Evolutionary conservation across 495 filamentous ascomycete species (phyloP), one percentile per base, ranked within the genome.

Genomic region (Massariosphaeria phaeospora): DNA sequence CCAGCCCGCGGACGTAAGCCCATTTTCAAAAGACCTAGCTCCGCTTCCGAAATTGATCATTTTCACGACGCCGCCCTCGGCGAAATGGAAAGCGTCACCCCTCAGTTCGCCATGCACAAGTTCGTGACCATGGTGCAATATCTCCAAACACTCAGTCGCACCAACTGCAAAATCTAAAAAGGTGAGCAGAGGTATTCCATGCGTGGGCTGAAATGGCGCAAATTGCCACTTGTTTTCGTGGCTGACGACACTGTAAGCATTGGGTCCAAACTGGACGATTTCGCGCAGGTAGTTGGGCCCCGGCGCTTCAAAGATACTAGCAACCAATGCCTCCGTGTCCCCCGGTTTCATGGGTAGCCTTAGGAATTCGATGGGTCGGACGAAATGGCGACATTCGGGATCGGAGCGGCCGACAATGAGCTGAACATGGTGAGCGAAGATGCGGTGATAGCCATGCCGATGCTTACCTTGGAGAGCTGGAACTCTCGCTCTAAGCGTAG

Each of bases 141-240:
- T 82, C 67, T 96, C 90, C 35, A 90, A 65, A 63, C 88, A 93
- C 63, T 91, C 84, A 13, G 84, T 80, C 6, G 89, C 87, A 21
- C 89, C 89, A 51, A 95, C 83, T 12, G 89, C 89, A 66, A 96
- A 95, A 61, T 91, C 86, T 1, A 96, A 76, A 65, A 95, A 96
- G 8, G 78, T 73, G 24, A 81, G 70, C 11, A 95, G 72, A 48
- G 85, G 79, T 9, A 91, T 77, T 24, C 80, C 80, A 40, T 79
- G 73, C 39, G 69, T 67, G 9, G 64, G 63, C n/a, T 59, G 49
- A 17, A 63, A 57, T 18, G 66, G 56, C 23, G 65, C 61, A 12
- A 72, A 25, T 7, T 57, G 39, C 61, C 61, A 63, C 20, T 13
- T 17, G 36, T 52, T 27, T 7, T 79, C 23, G 2, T 50, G 33